These are phyloP conservation scores for Hygrophoropsis aurantiaca DNA, from an alignment of 768 basidiomycete species.

Conservation along the genomic window DNA sequence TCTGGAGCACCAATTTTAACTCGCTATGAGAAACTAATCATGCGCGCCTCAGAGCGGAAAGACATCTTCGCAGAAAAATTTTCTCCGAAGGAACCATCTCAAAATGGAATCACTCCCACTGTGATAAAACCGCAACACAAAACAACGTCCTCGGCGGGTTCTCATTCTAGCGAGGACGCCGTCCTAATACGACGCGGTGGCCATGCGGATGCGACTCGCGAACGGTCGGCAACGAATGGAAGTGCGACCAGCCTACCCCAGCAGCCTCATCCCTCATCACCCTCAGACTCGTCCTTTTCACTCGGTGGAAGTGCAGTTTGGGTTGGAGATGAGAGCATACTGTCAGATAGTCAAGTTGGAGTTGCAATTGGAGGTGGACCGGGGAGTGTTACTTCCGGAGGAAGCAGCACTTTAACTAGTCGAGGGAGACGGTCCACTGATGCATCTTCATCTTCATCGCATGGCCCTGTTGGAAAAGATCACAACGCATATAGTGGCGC, in stretches of 20 bases:
- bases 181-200: conserved; percentile 44
- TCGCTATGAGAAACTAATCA: conserved; percentile 81
- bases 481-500: conserved; percentile 34
- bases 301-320: conserved; percentile 81
- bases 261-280: conserved; percentile 45
- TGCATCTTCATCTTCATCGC: conserved; percentile 71
- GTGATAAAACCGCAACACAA: conserved; percentile 39
- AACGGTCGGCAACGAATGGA: conserved; percentile 41
- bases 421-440: conserved; percentile 68
- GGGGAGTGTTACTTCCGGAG: conserved; percentile 44
- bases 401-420: conserved; percentile 41
- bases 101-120: conserved; percentile 15
- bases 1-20: conserved; percentile 76
- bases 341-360: conserved; percentile 43
- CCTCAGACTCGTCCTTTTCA: conserved; percentile 73
- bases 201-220: conserved; percentile 31
- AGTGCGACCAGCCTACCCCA: conserved; percentile 31
- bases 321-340: conserved; percentile 73
- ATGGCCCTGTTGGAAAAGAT: conserved; percentile 43
- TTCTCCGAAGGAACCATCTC: conserved; percentile 21
- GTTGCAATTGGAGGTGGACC: conserved; percentile 42
- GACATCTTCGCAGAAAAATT: conserved; percentile 92
- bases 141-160: conserved; percentile 56
- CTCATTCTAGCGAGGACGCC: conserved; percentile 71
- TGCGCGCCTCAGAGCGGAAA: conserved; percentile 88